Percentiles rank a stretch among this genome's conserved stretches.
These are phyloP conservation scores for Saprolegnia diclina DNA, from an alignment of 352 stramenopile species.

Conservation along the genomic window DNA sequence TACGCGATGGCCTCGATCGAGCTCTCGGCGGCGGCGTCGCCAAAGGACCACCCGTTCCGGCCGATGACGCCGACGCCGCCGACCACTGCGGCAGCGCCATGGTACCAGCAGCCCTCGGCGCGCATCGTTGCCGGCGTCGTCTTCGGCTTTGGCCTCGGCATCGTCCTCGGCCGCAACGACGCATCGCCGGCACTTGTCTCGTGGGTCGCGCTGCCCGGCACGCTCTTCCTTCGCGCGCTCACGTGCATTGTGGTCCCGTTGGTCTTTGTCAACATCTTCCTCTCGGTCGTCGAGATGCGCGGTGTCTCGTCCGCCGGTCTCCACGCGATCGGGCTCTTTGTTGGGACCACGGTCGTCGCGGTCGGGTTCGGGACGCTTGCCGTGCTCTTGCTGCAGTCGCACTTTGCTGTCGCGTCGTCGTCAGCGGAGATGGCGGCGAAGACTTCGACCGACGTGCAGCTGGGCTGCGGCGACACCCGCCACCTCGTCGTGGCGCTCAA, in stretches of 20 bases:
- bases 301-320: neutral
- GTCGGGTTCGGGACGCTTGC: conserved; percentile 1
- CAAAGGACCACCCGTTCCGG: too few relatives aligned
- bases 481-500: conserved; percentile 17
- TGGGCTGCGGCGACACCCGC: neutral
- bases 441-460: neutral
- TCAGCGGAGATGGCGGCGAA: neutral
- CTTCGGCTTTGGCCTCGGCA: conserved; percentile 5
- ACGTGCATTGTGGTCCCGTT: conserved; percentile 25
- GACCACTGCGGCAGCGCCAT: too few relatives aligned
- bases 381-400: conserved; percentile 7
- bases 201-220: conserved; percentile 19
- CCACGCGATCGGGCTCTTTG: conserved; percentile 15
- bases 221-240: conserved; percentile 24
- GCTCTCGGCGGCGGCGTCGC: too few relatives aligned
- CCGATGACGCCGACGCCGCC: too few relatives aligned
- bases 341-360: conserved; percentile 13
- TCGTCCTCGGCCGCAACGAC: conserved; percentile 2
- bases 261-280: conserved; percentile 27
- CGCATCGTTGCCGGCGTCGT: conserved; percentile 19
- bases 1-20: too few relatives aligned
- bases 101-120: conserved; percentile 8
- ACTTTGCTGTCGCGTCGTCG: neutral
- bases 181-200: conserved; percentile 19
- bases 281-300: conserved; percentile 26